Conservation (phyloP, 1,139 yeast species). For the Chernovozyma sophiae-reginae region DNA sequence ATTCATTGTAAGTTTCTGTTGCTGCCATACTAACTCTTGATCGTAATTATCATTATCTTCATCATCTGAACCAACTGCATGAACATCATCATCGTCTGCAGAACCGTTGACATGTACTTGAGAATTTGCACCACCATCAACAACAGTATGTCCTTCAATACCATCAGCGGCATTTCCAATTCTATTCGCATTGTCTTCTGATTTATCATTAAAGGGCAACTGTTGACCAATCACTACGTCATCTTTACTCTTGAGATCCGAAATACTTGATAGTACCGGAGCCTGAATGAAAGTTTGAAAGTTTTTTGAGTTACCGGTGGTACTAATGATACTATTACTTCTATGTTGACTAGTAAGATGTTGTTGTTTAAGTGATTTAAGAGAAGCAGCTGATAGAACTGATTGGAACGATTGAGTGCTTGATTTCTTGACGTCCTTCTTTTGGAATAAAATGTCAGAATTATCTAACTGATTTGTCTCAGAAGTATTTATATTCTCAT, state of each 20-base stretch:
- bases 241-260: slow-evolving; percentile 25
- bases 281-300: slow-evolving; percentile 49
- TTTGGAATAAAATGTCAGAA: slow-evolving; percentile 42
- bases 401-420: slow-evolving; percentile 62
- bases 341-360: slow-evolving; percentile 15
- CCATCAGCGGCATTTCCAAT: neutral
- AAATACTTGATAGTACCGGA: slow-evolving; percentile 40
- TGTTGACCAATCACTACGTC: slow-evolving; percentile 42
- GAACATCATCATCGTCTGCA: slow-evolving; percentile 4
- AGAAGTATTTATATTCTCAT: neutral
- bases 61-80: slow-evolving; percentile 7
- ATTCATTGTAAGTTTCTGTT: slow-evolving; percentile 40
- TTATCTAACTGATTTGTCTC: slow-evolving; percentile 4
- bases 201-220: slow-evolving; percentile 33
- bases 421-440: slow-evolving; percentile 47
- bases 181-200: neutral
- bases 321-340: slow-evolving; percentile 22
- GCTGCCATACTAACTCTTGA: slow-evolving; percentile 37
- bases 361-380: slow-evolving; percentile 43
- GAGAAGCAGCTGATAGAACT: slow-evolving; percentile 58
- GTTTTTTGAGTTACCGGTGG: slow-evolving; percentile 23
- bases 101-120: too few relatives aligned
- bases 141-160: neutral
- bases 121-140: slow-evolving; percentile 1
- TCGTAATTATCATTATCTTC: slow-evolving; percentile 24